Evolutionary conservation across 192 early-diverging fungal genomes (phyloP), one percentile per base, ranked within the genome.

Genomic region (Coemansia aciculifera): DNA sequence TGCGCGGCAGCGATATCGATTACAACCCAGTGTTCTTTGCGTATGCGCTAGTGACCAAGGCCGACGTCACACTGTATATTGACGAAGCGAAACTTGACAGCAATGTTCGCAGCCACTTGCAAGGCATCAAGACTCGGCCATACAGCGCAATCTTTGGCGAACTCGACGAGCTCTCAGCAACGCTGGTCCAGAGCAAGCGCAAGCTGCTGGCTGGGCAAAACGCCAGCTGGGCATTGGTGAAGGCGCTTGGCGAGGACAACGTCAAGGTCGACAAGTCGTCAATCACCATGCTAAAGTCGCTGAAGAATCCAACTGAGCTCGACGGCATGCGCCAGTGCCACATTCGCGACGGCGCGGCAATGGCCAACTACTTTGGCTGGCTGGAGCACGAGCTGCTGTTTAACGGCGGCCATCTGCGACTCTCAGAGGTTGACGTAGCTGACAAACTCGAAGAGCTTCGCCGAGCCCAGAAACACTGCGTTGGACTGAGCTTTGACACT

Each of bases 21-120:
- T 99, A 89, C 86, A 99, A 99, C 70, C 97, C 97, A 0, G 96
- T 99, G 15, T 98, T 99, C 81, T 94, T 94, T 74, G 85, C 95
- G 1, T 99, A 96, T 72, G 90, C 94, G 3, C 70, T 97, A 8
- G 81, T 99, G 49, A 95, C 95, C 12, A 61, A 75, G 40, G 72
- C 86, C 65, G 75, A 81, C 27, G 89, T 87, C 34, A 84, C 83
- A 48, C 85, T 99, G 11, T 98, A 92, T 72, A 85, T 96, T 3
- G 89, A 96, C 64, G 84, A 89, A 4, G 70, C 65, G 10, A 96
- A 95, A 65, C 65, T 98, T 23, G 73, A 86, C 3, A 63, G 83
- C 19, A 86, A 87, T 3, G 90, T 89, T 36, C 65, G 78, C 13
- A 71, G 78, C 19, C 93, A 94, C 65, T 77, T 93, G 51, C 84